Percentiles rank a stretch among this genome's conserved stretches.
phyloP scores from a whole-genome alignment of 352 stramenopile species.

The Globisporangium cylindrosporum region DNA sequence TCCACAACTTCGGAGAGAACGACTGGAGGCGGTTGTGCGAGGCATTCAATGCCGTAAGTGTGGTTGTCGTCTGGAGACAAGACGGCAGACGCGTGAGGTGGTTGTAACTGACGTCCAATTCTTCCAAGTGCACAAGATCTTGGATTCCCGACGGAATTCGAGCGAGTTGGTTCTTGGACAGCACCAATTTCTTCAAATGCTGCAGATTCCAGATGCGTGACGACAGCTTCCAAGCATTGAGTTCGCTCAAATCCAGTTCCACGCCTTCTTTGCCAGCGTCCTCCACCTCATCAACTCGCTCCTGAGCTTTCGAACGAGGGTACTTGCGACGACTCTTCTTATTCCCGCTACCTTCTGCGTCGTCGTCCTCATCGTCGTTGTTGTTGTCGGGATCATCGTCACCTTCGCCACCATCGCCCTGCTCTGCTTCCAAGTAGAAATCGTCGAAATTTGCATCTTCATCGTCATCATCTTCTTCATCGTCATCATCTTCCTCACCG shows the following conservation, averaged over 20 bases:
- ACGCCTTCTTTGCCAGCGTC: constrained; percentile 25
- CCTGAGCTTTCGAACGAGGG: constrained; percentile 56
- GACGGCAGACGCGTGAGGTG: constrained; percentile 53
- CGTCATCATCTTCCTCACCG: constrained; percentile 18
- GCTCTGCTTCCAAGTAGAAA: constrained; percentile 17
- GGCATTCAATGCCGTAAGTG: constrained; percentile 40
- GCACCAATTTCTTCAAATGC: constrained; percentile 33
- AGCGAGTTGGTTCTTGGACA: constrained; percentile 49
- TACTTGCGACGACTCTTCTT: constrained; percentile 22
- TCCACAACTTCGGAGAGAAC: constrained; percentile 71
- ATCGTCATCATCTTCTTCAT: constrained; percentile 18
- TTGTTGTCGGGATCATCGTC: constrained; percentile 22
- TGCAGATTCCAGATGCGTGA: constrained; percentile 73
- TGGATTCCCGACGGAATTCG: constrained; percentile 73
- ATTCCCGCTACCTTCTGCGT: constrained; percentile 14
- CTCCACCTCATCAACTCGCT: constrained; percentile 51
- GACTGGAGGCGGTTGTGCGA: constrained; percentile 54
- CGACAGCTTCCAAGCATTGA: constrained; percentile 54
- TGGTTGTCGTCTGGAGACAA: constrained; percentile 60
- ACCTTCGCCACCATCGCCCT: constrained; percentile 15
- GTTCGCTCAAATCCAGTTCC: constrained; percentile 43
- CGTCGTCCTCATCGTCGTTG: background rate
- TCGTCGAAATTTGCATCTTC: constrained; percentile 16
- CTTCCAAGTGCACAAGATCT: constrained; percentile 51
- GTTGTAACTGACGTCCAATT: constrained; percentile 62